These are phyloP conservation scores for Mucor velutinosus DNA, from an alignment of 371 early-diverging fungal species.

Conservation along the genomic window DNA sequence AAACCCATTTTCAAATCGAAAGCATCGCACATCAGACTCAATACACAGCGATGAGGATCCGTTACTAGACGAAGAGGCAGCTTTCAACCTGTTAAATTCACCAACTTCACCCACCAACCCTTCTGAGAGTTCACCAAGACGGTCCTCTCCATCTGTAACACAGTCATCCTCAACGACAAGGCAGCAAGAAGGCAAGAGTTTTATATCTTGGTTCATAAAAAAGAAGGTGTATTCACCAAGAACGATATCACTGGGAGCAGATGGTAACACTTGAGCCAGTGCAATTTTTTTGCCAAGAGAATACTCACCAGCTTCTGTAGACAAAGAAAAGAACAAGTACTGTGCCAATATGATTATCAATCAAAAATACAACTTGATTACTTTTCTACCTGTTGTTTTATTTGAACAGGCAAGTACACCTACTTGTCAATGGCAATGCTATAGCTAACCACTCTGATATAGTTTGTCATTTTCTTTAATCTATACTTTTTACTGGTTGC, in stretches of 20 bases:
- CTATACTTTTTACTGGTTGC: slow-evolving; percentile 96
- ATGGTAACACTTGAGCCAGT: slow-evolving; percentile 19
- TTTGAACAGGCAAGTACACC: slow-evolving; percentile 86
- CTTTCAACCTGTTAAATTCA: slow-evolving; percentile 10
- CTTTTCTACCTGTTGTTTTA: slow-evolving; percentile 91
- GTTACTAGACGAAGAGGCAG: slow-evolving; percentile 48
- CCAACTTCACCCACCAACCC: neutral
- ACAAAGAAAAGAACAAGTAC: slow-evolving; percentile 61
- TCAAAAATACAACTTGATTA: slow-evolving; percentile 93
- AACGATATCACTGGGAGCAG: slow-evolving; percentile 34
- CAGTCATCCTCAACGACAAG: neutral
- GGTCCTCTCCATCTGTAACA: neutral
- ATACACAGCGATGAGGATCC: slow-evolving; percentile 52
- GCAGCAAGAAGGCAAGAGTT: slow-evolving; percentile 5
- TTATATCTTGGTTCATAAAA: slow-evolving; percentile 21
- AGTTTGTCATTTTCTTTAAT: slow-evolving; percentile 98
- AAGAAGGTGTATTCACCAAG: slow-evolving; percentile 31
- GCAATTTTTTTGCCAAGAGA: neutral
- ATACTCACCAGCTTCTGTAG: slow-evolving; percentile 20
- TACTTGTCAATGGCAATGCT: too few relatives aligned
- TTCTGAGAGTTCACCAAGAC: neutral
- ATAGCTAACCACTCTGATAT: neutral
- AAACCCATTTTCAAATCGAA: slow-evolving; percentile 43
- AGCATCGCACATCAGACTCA: slow-evolving; percentile 42
- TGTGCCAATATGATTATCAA: slow-evolving; percentile 92